Base-by-base conservation (phyloP, 495 filamentous ascomycete species). In the Hypomontagnella submonticulosa region DNA sequence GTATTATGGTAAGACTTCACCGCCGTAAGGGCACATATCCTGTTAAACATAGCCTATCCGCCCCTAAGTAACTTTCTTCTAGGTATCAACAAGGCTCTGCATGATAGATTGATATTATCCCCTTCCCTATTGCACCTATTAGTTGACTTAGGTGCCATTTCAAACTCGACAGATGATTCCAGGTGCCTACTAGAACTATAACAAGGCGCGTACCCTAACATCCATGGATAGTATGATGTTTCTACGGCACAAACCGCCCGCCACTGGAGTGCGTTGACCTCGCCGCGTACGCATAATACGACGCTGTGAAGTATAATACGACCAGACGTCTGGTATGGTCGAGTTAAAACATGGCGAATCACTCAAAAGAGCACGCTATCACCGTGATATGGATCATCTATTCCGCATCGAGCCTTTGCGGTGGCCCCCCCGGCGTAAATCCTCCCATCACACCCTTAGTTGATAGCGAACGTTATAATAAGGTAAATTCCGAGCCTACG, bases 401-500 rank as follows among this genome's bases (percentile, higher is more conserved):
- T 57, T 57, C 30, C 61, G 12, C 38, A 58, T 64, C 20, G n/a
- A 43, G 47, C 19, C 13, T 33, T 42, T 48, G 20, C 36, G 42
- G 37, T 30, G 47, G 8, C 15, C 16, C 47, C 38, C 23, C 23
- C 36, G n/a, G 1, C 6, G 9, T 4, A 34, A 51, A 57, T 57
- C 44, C 44, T 63, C 18, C 32, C 13, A 34, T 55, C 49, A 51
- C 27, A 53, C 50, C 23, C 30, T 46, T 40, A 41, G 40, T 8
- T 15, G 41, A 46, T 20, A 38, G 12, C 44, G 13, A 37, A 63
- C 52, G 52, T 57, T 57, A 63, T 57, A 58, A 58, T 48, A 65
- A 65, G 61, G 33, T 65, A 51, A 60, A 40, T 57, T 61, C 57
- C 57, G 57, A 52, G 7, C 34, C n/a, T 23, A 11, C 23, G 23